phyloP scores from a whole-genome alignment of 768 basidiomycete species.

The Naematelia aurantialba region DNA sequence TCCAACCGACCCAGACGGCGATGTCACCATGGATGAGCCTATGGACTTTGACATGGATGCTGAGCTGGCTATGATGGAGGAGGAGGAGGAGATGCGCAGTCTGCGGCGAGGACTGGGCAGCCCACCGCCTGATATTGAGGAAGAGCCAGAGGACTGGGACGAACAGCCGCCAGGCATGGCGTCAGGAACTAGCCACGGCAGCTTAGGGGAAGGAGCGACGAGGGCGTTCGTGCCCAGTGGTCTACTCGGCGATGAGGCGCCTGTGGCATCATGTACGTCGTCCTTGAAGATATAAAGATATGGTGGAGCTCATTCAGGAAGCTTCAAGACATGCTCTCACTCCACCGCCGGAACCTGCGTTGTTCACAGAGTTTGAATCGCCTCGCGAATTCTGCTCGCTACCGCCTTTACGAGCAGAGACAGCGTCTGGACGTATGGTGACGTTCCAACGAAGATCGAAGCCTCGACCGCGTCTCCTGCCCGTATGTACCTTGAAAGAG shows the following conservation, averaged over 20 bases:
- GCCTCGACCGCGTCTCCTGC: constrained; percentile 8
- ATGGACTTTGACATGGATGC: background rate
- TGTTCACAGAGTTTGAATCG: too few species aligned
- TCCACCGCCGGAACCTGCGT: constrained; percentile 8
- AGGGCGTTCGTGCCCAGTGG: background rate
- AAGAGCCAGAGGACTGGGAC: constrained; percentile 31
- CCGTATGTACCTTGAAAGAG: constrained; percentile 4
- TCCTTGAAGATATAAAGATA: background rate
- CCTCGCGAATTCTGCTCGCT: constrained; percentile 2
- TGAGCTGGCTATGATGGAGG: constrained; percentile 2
- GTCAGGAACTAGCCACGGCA: constrained; percentile 1
- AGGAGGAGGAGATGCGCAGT: background rate
- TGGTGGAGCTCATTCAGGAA: constrained; percentile 1
- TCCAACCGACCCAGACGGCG: background rate
- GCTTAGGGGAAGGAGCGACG: background rate
- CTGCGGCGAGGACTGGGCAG: constrained; percentile 8
- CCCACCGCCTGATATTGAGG: constrained; percentile 30
- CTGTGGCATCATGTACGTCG: background rate
- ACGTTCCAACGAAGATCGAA: constrained; percentile 27
- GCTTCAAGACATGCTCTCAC: constrained; percentile 11
- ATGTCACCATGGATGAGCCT: background rate
- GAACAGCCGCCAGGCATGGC: constrained; percentile 16
- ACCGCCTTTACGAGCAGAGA: constrained; percentile 26
- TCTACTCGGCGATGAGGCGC: background rate
- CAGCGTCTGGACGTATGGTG: constrained; percentile 26